Base-by-base conservation (phyloP, 257 asterid genomes). In the Nicotiana tabacum region DNA sequence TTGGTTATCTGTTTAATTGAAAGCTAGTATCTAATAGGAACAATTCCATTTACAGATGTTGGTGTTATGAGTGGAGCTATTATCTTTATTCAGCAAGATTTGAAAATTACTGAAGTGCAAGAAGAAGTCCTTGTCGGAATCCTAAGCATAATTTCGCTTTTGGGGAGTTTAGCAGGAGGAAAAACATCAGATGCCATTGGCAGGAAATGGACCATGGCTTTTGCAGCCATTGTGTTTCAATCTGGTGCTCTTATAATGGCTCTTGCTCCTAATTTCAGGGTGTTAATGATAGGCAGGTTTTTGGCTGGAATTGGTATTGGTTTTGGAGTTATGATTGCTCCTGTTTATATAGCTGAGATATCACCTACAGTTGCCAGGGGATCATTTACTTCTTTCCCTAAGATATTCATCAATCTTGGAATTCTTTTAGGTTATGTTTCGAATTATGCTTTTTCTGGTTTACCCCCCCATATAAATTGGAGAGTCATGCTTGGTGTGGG, bases 1-100 rank as follows among this genome's bases (percentile, higher is more conserved):
- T 37, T 66, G 24, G 79, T 48, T 6, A 6, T 48, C 4, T 46
- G 37, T 74, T 13, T 57, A 46, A 48, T 13, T 74, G 39, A 74
- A 24, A 79, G 35, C 27, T 33, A 58, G 60, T 4, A 21, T 24
- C 17, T 39, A 62, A 61, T 46, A 4, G 7, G 8, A 24, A 16
- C 5, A 16, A 85, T 33, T 53, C 16, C 32, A 77, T 74, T 48
- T 58, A 77, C 93, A 92, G 97, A 92, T 89, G 87, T 92, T 24
- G 97, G 97, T 53, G 95, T 92, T 56, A 92, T 92, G 97, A 91
- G 97, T 87, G 97, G 97, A 78, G 97, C 97, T 69, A 89, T 91
- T 57, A 30, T 91, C 37, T 92, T 91, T 56, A 90, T 92, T 33
- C 85, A 89, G 87, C 91, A 90, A 81, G 97, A 92, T 61, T 81